Conservation (phyloP, 148 eudicot species). For the Rhododendron williamsianum region DNA sequence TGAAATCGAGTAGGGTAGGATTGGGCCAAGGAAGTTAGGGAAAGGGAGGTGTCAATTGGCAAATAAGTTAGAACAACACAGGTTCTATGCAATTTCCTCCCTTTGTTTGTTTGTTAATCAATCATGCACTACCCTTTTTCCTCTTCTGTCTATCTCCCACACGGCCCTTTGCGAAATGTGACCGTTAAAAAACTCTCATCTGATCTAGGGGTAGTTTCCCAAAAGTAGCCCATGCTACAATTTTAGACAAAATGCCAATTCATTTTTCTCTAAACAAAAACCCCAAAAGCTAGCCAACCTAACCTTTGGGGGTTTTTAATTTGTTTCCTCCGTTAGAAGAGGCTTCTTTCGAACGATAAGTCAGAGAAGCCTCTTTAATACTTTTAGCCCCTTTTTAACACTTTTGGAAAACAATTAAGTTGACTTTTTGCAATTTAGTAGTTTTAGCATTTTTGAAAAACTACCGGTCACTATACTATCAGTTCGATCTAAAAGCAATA, state of each 20-base stretch:
- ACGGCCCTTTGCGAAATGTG: not conserved
- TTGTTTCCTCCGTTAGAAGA: too few species aligned
- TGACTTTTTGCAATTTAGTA: too few species aligned
- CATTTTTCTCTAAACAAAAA: too few species aligned
- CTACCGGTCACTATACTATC: not conserved
- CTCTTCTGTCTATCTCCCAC: not conserved
- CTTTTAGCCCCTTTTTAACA: too few species aligned
- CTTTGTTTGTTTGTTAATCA: constrained; percentile 25
- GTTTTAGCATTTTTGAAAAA: too few species aligned
- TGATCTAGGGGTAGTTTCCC: not conserved
- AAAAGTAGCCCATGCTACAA: too few species aligned
- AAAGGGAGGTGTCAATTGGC: not conserved
- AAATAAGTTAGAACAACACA: constrained; percentile 21
- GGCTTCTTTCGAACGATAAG: too few species aligned
- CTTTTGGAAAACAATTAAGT: too few species aligned
- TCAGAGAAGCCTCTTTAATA: too few species aligned
- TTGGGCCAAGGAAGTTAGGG: not conserved
- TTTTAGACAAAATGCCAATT: too few species aligned
- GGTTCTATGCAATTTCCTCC: constrained; percentile 30
- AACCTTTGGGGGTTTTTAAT: too few species aligned
- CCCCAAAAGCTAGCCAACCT: too few species aligned
- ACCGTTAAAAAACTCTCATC: not conserved
- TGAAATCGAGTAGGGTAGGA: not conserved
- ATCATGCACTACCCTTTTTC: not conserved
- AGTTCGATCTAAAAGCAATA: not conserved